These are phyloP conservation scores for Brettanomyces bruxellensis DNA, from an alignment of 805 yeast genomes.

Conservation along the genomic window DNA sequence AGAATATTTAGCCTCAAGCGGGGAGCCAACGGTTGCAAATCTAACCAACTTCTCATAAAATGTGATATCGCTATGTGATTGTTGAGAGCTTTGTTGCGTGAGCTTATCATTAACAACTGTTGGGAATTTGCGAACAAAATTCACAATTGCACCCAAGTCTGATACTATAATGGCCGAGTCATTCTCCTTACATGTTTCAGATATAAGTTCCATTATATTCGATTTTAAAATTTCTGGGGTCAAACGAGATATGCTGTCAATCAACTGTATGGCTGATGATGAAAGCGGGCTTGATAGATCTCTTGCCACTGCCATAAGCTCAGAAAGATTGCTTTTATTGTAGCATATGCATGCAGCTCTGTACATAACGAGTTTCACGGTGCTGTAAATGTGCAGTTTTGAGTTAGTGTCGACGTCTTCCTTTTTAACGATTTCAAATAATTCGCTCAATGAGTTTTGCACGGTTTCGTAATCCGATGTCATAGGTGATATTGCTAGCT, in stretches of 20 bases:
- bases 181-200: constrained; percentile 7
- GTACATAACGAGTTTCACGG: constrained; percentile 49
- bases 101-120: constrained; percentile 25
- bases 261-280: constrained; percentile 38
- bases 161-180: constrained; percentile 18
- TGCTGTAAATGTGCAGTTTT: constrained; percentile 15
- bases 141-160: constrained; percentile 51
- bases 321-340: constrained; percentile 55
- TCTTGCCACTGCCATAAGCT: constrained; percentile 39
- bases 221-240: constrained; percentile 58
- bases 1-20: constrained; percentile 57
- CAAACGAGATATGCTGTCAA: constrained; percentile 49
- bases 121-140: constrained; percentile 43
- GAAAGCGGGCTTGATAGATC: constrained; percentile 21
- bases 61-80: constrained; percentile 28
- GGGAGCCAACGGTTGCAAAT: constrained; percentile 43
- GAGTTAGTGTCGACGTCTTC: no score
- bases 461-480: constrained; percentile 55
- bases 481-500: constrained; percentile 37
- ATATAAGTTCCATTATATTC: constrained; percentile 32
- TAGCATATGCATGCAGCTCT: constrained; percentile 53
- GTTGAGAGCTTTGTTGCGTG: background rate
- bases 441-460: constrained; percentile 53
- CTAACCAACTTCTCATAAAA: constrained; percentile 37
- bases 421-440: constrained; percentile 25